Evolutionary conservation across 371 early-diverging fungal genomes (phyloP), one percentile per base, ranked within the genome.

Genomic region (Mortierella sp.): DNA sequence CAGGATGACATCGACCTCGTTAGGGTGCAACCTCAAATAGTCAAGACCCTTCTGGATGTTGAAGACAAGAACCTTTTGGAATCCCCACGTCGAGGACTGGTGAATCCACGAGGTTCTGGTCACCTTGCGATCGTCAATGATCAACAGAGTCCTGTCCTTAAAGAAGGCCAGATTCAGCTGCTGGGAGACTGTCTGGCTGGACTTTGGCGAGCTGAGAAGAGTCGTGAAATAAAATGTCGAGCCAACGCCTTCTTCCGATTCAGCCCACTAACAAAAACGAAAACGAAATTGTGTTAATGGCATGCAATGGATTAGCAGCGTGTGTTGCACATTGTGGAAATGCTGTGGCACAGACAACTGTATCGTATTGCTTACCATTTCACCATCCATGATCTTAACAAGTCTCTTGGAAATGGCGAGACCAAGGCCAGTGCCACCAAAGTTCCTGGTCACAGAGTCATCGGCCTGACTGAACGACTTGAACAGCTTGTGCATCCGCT

Each of bases 381-480:
- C 78, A 47, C 93, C 93, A 45, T 88, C 90, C 89, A 90, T 90
- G 7, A 89, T 81, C 44, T 89, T 80, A 3, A 88, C 88, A 19
- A 92, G 76, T 58, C 83, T 79, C 71, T 87, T 87, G 63, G 87
- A 88, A 44, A 91, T 90, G 64, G 87, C 84, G n/a, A 92, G 75
- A 1, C 92, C 91, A 5, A 91, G 83, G 24, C 90, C 90, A 13
- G 89, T 88, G 43, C 89, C 88, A 45, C 87, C 87, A 80, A 83
- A 87, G 48, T 71, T 71, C 79, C 87, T 73, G 0, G 90, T 90
- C 0, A 88, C 89, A 37, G 88, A 88, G 34, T 89, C 89, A 58
- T 89, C 91, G 19, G 90, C 91, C 64, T 92, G 92, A 2, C 90
- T 89, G 67, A 91, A 92, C 2, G 92, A 90, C 53, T 90, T 88